phyloP scores from a whole-genome alignment of 2,329 filamentous ascomycete genomes.

The Claviceps purpurea region DNA sequence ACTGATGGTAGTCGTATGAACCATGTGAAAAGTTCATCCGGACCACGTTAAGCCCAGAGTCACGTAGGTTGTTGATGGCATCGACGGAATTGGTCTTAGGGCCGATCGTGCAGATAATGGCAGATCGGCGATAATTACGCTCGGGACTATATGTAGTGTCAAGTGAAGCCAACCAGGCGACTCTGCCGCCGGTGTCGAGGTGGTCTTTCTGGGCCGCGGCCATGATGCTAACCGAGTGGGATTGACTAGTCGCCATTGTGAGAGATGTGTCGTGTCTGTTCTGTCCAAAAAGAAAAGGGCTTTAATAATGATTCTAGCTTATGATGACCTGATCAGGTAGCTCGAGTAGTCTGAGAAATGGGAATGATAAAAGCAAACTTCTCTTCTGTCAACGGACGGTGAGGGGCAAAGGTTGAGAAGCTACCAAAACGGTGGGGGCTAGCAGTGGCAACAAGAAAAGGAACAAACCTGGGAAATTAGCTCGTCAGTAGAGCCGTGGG shows the following conservation, averaged over 20 bases:
- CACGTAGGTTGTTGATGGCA: conserved; percentile 89
- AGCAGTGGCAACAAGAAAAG: not conserved
- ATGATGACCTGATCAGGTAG: not conserved
- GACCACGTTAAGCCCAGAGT: conserved; percentile 88
- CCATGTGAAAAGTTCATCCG: conserved; percentile 96
- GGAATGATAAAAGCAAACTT: not conserved
- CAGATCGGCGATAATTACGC: conserved; percentile 88
- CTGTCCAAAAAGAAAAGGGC: not conserved
- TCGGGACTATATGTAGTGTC: conserved; percentile 80
- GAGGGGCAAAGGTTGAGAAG: not conserved
- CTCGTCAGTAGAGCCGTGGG: not conserved
- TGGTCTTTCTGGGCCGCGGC: conserved; percentile 67
- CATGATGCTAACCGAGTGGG: conserved; percentile 30
- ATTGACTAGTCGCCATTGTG: conserved; percentile 22
- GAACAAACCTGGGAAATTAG: not conserved
- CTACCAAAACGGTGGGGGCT: not conserved
- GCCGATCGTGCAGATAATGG: conserved; percentile 98
- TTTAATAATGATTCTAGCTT: not conserved
- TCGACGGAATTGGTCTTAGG: conserved; percentile 98
- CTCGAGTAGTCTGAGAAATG: not conserved
- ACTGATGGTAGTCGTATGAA: conserved; percentile 89
- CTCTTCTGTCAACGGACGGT: not conserved
- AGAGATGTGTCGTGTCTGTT: conserved; percentile 3
- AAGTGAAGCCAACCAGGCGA: conserved; percentile 55
- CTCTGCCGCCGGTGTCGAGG: conserved; percentile 60